phyloP scores from a whole-genome alignment of 768 basidiomycete species.

The Dacryopinax primogenitus region DNA sequence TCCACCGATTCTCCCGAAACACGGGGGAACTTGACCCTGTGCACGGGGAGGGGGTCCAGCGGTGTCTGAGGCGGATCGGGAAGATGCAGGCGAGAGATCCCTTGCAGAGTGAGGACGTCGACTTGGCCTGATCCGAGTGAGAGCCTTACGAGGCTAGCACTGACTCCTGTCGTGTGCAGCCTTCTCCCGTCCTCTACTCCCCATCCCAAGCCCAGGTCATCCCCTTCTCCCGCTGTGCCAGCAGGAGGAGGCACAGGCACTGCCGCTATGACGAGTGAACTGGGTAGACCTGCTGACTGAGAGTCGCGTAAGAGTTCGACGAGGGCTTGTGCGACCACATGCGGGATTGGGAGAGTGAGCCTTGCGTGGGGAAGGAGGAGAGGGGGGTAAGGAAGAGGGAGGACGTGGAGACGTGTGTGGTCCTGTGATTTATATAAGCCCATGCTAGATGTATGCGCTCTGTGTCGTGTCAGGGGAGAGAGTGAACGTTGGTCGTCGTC shows the following conservation, averaged over 20 bases:
- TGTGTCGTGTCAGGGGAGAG: background rate
- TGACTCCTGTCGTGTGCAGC: background rate
- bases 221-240: background rate
- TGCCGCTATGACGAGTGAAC: conserved; percentile 48
- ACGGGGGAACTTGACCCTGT: background rate
- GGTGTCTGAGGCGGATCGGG: background rate
- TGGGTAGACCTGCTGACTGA: conserved; percentile 26
- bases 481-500: background rate
- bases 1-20: background rate
- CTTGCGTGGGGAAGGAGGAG: conserved; percentile 63
- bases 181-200: background rate
- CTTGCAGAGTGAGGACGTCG: conserved; percentile 1
- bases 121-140: background rate
- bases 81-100: background rate
- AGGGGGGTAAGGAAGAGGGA: conserved; percentile 56
- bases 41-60: background rate
- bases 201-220: background rate
- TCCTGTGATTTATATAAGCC: conserved; percentile 2
- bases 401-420: conserved; percentile 38
- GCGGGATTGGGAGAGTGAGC: conserved; percentile 53
- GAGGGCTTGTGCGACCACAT: conserved; percentile 48
- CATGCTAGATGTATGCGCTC: background rate
- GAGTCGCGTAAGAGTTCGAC: conserved; percentile 55
- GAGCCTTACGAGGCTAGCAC: conserved; percentile 1
- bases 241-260: conserved; percentile 37